Evolutionary conservation across 2,329 filamentous ascomycete genomes (phyloP), one percentile per base, ranked within the genome.

Genomic region (Fonsecaea monophora): DNA sequence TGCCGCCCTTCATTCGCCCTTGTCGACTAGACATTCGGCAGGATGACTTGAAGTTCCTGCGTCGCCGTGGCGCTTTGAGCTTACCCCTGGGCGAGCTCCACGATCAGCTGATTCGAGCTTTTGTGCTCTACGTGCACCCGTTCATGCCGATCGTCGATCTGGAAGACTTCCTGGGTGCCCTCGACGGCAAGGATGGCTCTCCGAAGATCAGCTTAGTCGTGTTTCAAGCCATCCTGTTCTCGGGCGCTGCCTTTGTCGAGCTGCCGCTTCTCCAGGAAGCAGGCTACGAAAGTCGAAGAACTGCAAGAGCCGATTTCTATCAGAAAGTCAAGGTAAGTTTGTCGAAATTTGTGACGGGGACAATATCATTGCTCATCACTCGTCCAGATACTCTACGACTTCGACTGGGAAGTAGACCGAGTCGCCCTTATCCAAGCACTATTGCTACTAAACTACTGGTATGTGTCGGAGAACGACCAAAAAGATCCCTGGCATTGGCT

Each of bases 401-500:
- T 97, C 72, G 94, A 98, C 78, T 96, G 96, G 78, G 94, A 98
- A 78, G 88, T 89, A 56, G 94, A 97, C 77, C 91, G 93, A 60
- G 89, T 97, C 65, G 87, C 92, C 21, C 85, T 97, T 25, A 92
- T 97, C n/a, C 94, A 97, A 79, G 90, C 92, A 4, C 84, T 97
- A 32, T 84, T 97, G 18, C 84, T 97, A 65, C 92, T 97, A 90
- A 96, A 93, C 3, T 97, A 96, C 78, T 97, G 94, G 91, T 97
- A 97, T 77, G 94, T 97, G 79, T 96, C 93, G 6, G 94, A 94
- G 0, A 93, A 97, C 79, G 94, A 97, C 77, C 92, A 96, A 77
- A 97, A 97, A 78, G 94, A 97, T 77, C 97, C 94, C 54, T 97
- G 94, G 92, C 94, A 97, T 76, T 97, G 94, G 94, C 97, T 97